These are phyloP conservation scores for Paraconiothyrium sp. DNA, from an alignment of 2,329 filamentous ascomycete species.

Conservation along the genomic window DNA sequence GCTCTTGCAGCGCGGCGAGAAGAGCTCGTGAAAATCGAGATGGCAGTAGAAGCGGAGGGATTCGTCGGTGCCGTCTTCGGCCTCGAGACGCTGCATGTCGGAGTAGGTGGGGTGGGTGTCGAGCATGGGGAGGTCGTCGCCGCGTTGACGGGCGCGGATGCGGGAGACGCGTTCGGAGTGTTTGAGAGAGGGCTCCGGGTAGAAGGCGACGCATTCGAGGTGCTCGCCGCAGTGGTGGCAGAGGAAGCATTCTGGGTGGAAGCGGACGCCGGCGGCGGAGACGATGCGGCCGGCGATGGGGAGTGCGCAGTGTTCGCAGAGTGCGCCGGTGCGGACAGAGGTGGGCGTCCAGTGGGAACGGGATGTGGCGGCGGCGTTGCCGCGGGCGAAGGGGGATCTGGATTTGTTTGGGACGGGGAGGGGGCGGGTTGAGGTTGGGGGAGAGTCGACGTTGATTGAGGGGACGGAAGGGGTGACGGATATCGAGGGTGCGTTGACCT, in stretches of 20 bases:
- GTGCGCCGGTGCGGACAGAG: constrained; percentile 67
- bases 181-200: constrained; percentile 82
- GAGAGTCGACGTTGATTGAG: constrained; percentile 40
- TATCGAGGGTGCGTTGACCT: constrained; percentile 34
- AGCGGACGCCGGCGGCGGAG: constrained; percentile 80
- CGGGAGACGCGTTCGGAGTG: constrained; percentile 77
- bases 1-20: constrained; percentile 90
- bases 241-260: constrained; percentile 92
- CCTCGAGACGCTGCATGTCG: constrained; percentile 66
- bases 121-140: constrained; percentile 58
- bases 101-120: constrained; percentile 60
- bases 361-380: constrained; percentile 48
- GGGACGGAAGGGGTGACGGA: constrained; percentile 36
- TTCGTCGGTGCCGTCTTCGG: constrained; percentile 70
- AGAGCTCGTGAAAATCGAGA: constrained; percentile 97
- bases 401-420: constrained; percentile 56
- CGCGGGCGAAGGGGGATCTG: constrained; percentile 55
- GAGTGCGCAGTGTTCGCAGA: constrained; percentile 83
- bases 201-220: constrained; percentile 95
- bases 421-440: constrained; percentile 54
- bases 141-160: constrained; percentile 70
- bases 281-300: constrained; percentile 93
- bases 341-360: constrained; percentile 58
- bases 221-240: constrained; percentile 88
- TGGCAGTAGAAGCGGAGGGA: constrained; percentile 90